Percentiles rank a stretch among this genome's conserved stretches.
phyloP scores from a whole-genome alignment of 2,329 filamentous ascomycete species.

The Chalaropsis ovoidea region DNA sequence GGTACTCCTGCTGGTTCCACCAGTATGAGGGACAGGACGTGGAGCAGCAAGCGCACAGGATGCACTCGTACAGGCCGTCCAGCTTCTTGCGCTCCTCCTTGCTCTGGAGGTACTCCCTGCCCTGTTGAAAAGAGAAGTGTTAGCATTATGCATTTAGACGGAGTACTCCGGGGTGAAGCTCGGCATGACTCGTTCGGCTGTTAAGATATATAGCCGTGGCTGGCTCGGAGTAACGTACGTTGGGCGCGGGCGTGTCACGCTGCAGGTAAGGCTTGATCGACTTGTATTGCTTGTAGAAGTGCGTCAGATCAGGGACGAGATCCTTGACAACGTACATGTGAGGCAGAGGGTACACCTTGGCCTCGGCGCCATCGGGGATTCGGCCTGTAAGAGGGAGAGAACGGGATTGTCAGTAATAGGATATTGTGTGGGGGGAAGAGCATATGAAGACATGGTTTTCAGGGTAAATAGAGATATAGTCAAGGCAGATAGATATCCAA shows the following conservation, averaged over 20 bases:
- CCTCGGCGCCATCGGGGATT: conserved; percentile 79
- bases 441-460: not conserved
- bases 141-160: not conserved
- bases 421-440: not conserved
- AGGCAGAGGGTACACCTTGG: conserved; percentile 93
- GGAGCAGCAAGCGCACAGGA: conserved; percentile 97
- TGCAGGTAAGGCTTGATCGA: conserved; percentile 98
- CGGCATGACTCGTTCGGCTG: not conserved
- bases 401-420: not conserved
- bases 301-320: conserved; percentile 90
- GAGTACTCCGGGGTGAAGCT: not conserved
- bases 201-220: not conserved
- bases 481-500: not conserved
- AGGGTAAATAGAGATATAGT: not conserved
- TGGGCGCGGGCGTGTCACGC: conserved; percentile 69
- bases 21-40: conserved; percentile 99
- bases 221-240: conserved; percentile 49
- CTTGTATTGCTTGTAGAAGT: conserved; percentile 99
- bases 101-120: conserved; percentile 82
- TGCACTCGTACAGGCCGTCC: conserved; percentile 97
- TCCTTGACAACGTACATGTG: conserved; percentile 99
- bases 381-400: conserved; percentile 53
- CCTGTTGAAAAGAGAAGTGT: conserved; percentile 41
- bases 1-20: conserved; percentile 99
- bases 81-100: conserved; percentile 93